Evolutionary conservation across 2,329 filamentous ascomycete genomes (phyloP).

Genomic region (Ophiocordyceps camponoti-rufipedis): DNA sequence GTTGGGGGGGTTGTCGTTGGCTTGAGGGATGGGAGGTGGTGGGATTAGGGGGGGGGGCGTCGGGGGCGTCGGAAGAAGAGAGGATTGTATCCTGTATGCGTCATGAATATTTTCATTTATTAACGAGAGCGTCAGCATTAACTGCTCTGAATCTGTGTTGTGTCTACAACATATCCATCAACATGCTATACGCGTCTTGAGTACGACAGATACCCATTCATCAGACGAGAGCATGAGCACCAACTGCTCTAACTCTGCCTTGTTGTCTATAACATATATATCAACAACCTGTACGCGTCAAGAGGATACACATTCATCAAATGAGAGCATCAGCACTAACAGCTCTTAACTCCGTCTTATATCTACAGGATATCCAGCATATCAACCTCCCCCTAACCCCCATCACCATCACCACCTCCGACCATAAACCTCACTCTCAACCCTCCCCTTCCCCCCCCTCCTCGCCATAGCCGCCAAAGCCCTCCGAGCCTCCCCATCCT

Average conservation of each 20-base stretch:
- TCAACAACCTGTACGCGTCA: no score
- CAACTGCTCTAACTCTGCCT: no score
- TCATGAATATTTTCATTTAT: background rate
- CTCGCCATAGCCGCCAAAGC: slow-evolving; percentile 9
- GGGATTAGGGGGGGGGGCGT: background rate
- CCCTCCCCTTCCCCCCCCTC: slow-evolving; percentile 9
- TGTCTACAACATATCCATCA: no score
- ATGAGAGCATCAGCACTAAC: no score
- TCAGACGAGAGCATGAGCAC: no score
- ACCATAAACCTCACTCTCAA: slow-evolving; percentile 19
- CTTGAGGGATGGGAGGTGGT: background rate
- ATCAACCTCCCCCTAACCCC: background rate
- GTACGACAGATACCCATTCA: no score
- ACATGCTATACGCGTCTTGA: no score
- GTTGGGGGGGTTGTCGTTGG: background rate
- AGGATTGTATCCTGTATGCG: background rate
- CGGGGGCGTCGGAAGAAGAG: no score
- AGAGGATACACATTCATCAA: no score
- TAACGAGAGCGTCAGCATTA: no score
- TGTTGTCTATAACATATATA: no score
- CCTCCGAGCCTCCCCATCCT: slow-evolving; percentile 1
- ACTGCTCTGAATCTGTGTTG: background rate
- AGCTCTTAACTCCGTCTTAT: background rate
- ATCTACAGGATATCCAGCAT: no score
- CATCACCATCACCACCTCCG: slow-evolving; percentile 17